Base-by-base conservation (phyloP, 495 filamentous ascomycete genomes). In the Aspergillus panamensis region DNA sequence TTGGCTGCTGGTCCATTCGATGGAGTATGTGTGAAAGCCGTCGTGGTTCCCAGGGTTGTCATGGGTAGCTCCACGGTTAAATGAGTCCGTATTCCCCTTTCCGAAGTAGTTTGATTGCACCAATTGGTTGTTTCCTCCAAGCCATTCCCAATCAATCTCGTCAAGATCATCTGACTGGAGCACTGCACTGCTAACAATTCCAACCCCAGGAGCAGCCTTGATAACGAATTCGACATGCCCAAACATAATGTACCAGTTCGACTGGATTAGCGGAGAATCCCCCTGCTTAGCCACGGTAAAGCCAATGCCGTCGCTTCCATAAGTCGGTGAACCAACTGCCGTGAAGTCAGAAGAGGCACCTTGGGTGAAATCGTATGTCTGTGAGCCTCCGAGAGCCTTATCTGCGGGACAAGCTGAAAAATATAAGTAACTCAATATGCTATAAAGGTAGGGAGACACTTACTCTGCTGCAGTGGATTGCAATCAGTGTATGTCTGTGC, bases 91-190 rank as follows among this genome's bases (percentile, higher is more conserved):
- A 58, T 82, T 69, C 37, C 90, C 90, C 69, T 94, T 93, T 64
- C 91, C 90, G 62, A 91, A 96, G 66, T 91, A 96, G 73, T 95
- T 95, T 74, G 79, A 92, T 63, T 89, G 83, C 14, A 83, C 88
- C 21, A 79, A 66, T 44, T 73, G 76, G 42, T 72, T 68, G 62
- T 90, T 83, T 30, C 80, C 83, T 47, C 90, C 88, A 17, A 90
- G 80, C 75, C 89, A 92, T 68, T 93, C 91, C 87, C 87, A 93
- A 70, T 96, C 92, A 55, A 96, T 87, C 67, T 96, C 92, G 66
- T 96, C 92, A 17, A 95, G 77, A 62, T 89, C 85, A 62, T 95
- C 91, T 32, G 88, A 92, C 63, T 91, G 82, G 63, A 93, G 77
- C 40, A 95, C 90, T 51, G 91, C 84, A 55, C 87, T 90, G 73